Conservation (phyloP, 2,329 filamentous ascomycete genomes). For the Hypoxylon sp. region DNA sequence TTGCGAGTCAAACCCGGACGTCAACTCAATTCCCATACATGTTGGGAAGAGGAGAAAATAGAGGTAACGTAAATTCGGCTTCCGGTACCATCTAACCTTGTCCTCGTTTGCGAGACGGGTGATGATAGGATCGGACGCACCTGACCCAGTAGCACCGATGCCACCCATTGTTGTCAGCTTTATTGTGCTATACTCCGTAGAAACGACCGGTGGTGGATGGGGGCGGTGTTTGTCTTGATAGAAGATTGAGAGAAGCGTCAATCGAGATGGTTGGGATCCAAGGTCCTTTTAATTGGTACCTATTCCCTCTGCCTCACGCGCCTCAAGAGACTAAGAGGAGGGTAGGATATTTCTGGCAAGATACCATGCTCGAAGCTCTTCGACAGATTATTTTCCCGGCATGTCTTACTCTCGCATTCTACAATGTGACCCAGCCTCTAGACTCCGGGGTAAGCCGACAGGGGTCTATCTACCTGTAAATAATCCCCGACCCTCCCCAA, state of each 20-base stretch:
- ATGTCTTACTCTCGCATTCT: constrained; percentile 22
- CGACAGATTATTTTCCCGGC: background rate
- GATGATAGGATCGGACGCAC: constrained; percentile 56
- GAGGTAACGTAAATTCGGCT: constrained; percentile 69
- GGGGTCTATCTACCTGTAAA: constrained; percentile 13
- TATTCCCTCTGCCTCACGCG: background rate
- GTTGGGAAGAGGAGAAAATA: constrained; percentile 72
- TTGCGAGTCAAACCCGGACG: constrained; percentile 63
- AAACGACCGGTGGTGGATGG: background rate
- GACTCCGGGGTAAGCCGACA: constrained; percentile 38
- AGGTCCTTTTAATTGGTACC: constrained; percentile 10
- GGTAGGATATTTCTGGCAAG: constrained; percentile 24
- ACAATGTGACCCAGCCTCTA: constrained; percentile 21
- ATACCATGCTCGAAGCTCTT: background rate
- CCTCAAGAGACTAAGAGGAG: background rate
- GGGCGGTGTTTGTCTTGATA: background rate
- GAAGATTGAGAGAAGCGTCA: constrained; percentile 6
- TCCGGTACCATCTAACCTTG: constrained; percentile 67
- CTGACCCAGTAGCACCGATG: constrained; percentile 44
- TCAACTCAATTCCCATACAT: constrained; percentile 72
- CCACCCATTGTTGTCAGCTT: constrained; percentile 39
- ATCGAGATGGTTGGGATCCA: background rate
- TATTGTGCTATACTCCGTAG: background rate
- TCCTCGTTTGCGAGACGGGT: constrained; percentile 58
- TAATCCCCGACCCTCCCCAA: constrained; percentile 2